These are phyloP conservation scores for Psilocybe cyanescens DNA, from an alignment of 768 basidiomycete species.

Conservation along the genomic window DNA sequence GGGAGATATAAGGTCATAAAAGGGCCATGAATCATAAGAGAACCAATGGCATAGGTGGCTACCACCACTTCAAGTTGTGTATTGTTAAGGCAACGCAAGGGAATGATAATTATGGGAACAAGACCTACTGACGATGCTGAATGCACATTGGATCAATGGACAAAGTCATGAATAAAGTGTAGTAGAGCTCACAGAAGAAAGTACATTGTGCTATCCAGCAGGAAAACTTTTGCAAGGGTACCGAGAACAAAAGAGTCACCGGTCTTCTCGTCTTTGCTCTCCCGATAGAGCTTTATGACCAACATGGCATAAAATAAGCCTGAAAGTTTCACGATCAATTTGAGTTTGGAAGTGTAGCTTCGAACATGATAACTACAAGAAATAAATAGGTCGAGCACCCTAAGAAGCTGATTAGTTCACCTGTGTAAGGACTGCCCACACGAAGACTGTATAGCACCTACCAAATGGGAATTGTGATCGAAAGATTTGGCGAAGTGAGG, in stretches of 20 bases:
- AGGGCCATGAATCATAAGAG: neutral
- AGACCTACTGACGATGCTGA: neutral
- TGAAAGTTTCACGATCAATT: neutral
- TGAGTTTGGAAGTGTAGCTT: neutral
- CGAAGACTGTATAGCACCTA: neutral
- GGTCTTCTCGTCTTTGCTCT: neutral
- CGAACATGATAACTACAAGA: neutral
- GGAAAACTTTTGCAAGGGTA: neutral
- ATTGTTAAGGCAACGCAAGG: neutral
- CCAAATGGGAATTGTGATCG: neutral
- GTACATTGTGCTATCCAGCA: neutral
- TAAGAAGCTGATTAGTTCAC: neutral
- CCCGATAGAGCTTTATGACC: neutral
- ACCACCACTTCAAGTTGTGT: neutral
- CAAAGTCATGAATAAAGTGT: neutral
- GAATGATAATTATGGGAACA: neutral
- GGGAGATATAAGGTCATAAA: neutral
- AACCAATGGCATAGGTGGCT: neutral
- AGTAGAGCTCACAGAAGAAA: neutral
- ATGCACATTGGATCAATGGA: neutral
- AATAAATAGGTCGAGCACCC: neutral
- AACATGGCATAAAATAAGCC: neutral
- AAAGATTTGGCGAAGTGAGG: neutral
- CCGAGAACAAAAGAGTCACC: neutral
- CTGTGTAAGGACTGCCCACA: neutral